A percentile compares a stretch with the other conserved stretches of the same genome.
Conservation (phyloP, 2,329 filamentous ascomycete species). For the Grosmannia penicillata region DNA sequence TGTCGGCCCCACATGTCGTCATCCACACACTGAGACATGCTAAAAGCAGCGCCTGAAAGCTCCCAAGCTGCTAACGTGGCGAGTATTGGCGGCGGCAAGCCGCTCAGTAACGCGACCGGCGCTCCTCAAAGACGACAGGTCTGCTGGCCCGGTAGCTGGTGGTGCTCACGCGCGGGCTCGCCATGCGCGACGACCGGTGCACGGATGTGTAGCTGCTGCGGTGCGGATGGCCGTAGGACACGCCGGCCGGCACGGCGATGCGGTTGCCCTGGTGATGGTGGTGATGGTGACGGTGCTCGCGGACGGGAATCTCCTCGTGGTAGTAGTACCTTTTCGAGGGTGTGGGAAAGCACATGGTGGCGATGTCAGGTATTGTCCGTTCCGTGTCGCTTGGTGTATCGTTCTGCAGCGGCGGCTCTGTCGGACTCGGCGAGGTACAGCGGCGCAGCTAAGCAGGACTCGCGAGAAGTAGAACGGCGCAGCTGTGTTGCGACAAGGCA, state of each 20-base stretch:
- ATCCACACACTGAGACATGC: background rate
- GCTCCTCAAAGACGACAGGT: conserved; percentile 25
- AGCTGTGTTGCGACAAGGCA: too few relatives aligned
- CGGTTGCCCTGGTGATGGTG: conserved; percentile 12
- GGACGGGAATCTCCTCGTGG: conserved; percentile 33
- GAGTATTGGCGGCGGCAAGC: too few relatives aligned
- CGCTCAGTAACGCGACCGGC: background rate
- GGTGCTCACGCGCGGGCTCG: conserved; percentile 19
- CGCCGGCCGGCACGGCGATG: conserved; percentile 3
- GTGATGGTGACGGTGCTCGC: conserved; percentile 19
- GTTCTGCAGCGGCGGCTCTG: too few relatives aligned
- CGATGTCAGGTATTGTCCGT: too few relatives aligned
- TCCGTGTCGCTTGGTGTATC: background rate
- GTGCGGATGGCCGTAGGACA: background rate
- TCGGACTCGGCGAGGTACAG: too few relatives aligned
- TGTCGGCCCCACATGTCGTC: background rate
- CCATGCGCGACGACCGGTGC: conserved; percentile 15
- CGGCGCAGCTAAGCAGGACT: too few relatives aligned
- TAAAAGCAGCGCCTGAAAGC: background rate
- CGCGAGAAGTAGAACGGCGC: too few relatives aligned
- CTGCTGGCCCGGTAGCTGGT: conserved; percentile 18
- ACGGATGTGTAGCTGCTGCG: conserved; percentile 8
- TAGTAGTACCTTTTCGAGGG: conserved; percentile 36
- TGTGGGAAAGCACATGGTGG: conserved; percentile 37
- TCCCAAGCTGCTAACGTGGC: background rate